Base-by-base conservation (phyloP, 2,329 filamentous ascomycete genomes). In the Cladosporium sp. region DNA sequence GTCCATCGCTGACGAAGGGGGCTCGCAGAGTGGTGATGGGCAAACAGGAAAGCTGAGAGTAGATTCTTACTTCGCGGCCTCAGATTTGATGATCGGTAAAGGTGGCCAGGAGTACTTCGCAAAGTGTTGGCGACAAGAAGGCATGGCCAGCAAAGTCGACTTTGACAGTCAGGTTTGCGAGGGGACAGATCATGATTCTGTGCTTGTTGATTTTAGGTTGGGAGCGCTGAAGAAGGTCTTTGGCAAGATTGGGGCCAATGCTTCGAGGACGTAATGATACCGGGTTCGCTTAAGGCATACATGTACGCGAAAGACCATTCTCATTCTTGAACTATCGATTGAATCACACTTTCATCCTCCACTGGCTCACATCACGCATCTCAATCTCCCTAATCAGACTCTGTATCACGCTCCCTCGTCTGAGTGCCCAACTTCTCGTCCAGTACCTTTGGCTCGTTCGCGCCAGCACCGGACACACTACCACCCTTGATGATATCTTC, bases 101-200 rank as follows among this genome's bases (percentile, higher is more conserved):
- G 72, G 72, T 14, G 82, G 82, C 2, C 75, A 76, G 70, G 63
- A 71, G 48, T 83, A 81, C 71, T 80, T 82, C 58, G 75, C 81
- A 64, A 54, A 75, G 4, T 80, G 79, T 63, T 84, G 79, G 78
- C 67, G 60, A 23, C 67, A 70, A 28, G 65, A 70, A 14, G 74
- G 72, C 6, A 69, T 75, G 14, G 69, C 69, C 2, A 70, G 70
- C 10, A 69, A 67, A 0, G 69, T 82, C 30, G 73, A 78, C 54
- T 78, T 81, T n/a, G 61, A 70, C n/a, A 72, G 69, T 21, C 67
- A 6, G 16, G 69, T 70, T 10, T 66, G 78, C 13, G 25, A 72
- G 7, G 76, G 70, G 1, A 76, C 77, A 11, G 75, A 81, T 68
- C 81, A 83, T 74, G 81, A 83, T 58, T 67, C 67, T 3, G 66